A percentile compares a stretch with the other conserved stretches of the same genome.
phyloP scores from a whole-genome alignment of 805 yeast species.

The Lachancea dasiensis region DNA sequence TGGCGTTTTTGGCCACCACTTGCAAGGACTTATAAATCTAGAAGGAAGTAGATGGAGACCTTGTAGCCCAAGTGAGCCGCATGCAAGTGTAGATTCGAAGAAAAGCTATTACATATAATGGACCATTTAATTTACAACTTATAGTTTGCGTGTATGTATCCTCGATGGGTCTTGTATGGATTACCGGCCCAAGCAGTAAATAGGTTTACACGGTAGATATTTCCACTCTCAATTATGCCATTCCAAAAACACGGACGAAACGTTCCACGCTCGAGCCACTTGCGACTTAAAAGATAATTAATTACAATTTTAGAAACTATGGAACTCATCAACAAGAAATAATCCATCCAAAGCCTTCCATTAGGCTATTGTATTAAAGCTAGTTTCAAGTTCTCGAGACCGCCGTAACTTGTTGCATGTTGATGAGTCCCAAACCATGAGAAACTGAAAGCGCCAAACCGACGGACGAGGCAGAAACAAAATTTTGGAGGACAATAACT shows the following conservation, averaged over 20 bases:
- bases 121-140: no score
- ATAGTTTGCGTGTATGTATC: no score
- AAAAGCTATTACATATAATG: not conserved
- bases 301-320: not conserved
- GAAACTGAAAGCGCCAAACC: slow-evolving; percentile 1
- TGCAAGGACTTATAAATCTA: slow-evolving; percentile 11
- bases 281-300: slow-evolving; percentile 1
- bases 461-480: not conserved
- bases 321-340: not conserved
- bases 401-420: not conserved
- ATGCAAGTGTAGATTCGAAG: not conserved
- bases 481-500: not conserved
- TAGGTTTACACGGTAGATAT: no score
- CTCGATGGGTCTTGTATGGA: no score
- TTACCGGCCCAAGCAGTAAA: no score
- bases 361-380: no score
- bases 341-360: no score
- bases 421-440: slow-evolving; percentile 2
- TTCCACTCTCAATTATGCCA: not conserved
- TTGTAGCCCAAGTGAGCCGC: not conserved
- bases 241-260: not conserved
- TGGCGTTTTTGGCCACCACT: slow-evolving; percentile 59
- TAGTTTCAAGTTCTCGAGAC: no score
- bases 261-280: no score
- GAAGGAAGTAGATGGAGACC: not conserved